phyloP scores from a whole-genome alignment of 2,329 filamentous ascomycete species.

The Berkeleyomyces rouxiae region DNA sequence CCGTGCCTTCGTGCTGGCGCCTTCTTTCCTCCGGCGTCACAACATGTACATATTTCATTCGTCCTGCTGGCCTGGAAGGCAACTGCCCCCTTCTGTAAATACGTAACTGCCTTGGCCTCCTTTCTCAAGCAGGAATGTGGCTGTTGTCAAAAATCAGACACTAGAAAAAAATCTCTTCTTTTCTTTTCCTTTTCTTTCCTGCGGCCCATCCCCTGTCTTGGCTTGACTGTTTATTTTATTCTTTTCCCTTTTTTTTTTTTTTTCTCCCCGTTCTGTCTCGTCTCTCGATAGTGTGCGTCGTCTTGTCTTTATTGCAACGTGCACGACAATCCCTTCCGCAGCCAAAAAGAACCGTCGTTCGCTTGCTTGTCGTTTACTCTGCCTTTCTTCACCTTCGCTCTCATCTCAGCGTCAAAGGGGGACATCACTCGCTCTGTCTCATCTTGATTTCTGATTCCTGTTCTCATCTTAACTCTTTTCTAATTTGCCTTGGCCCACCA shows the following conservation, averaged over 20 bases:
- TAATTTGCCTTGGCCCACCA: not conserved
- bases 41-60: too few species aligned
- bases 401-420: too few species aligned
- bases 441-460: not conserved
- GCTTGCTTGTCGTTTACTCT: too few species aligned
- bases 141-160: not conserved
- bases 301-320: not conserved
- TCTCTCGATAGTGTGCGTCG: too few species aligned
- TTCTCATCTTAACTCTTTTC: not conserved
- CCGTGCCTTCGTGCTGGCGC: too few species aligned
- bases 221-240: not conserved
- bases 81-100: too few species aligned
- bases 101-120: not conserved
- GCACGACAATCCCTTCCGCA: not conserved
- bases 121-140: constrained; percentile 4
- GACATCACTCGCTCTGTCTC: not conserved
- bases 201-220: not conserved
- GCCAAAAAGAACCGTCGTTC: not conserved
- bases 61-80: too few species aligned
- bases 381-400: too few species aligned
- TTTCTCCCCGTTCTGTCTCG: not conserved
- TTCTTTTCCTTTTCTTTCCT: constrained; percentile 3
- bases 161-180: not conserved
- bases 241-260: not conserved
- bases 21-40: too few species aligned